Evolutionary conservation across 2,329 filamentous ascomycete genomes (phyloP).

Genomic region (Sarocladium strictum): DNA sequence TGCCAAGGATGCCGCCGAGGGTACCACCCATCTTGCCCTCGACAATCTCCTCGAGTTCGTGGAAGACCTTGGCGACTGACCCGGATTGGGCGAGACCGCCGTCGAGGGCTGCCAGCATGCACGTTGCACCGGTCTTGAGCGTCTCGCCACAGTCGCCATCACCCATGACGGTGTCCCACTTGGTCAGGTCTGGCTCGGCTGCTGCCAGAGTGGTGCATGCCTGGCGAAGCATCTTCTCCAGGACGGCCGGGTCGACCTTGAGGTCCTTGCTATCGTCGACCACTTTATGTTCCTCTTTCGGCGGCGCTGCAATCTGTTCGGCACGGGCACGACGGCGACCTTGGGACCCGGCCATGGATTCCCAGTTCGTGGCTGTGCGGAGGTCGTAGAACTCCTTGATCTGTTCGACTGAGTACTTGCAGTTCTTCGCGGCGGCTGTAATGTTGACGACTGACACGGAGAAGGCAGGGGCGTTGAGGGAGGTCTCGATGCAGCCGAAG

Average conservation of each 20-base stretch:
- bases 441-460: slow-evolving; percentile 61
- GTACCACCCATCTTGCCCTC: slow-evolving; percentile 50
- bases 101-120: slow-evolving; percentile 41
- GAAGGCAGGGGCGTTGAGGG: slow-evolving; percentile 66
- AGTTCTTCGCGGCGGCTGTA: slow-evolving; percentile 37
- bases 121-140: slow-evolving; percentile 45
- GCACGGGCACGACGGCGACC: slow-evolving; percentile 26
- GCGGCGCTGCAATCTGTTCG: slow-evolving; percentile 36
- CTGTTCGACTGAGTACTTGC: slow-evolving; percentile 40
- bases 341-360: slow-evolving; percentile 44
- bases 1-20: slow-evolving; percentile 46
- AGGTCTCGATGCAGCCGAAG: slow-evolving; percentile 63
- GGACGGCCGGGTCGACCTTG: slow-evolving; percentile 42
- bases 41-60: slow-evolving; percentile 47
- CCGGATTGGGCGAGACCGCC: slow-evolving; percentile 32
- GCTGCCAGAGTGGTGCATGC: slow-evolving; percentile 47
- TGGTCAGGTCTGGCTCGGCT: slow-evolving; percentile 57
- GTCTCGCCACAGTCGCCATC: slow-evolving; percentile 46
- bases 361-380: slow-evolving; percentile 52
- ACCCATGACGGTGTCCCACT: slow-evolving; percentile 29
- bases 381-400: slow-evolving; percentile 61
- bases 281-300: slow-evolving; percentile 26
- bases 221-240: slow-evolving; percentile 50
- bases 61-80: slow-evolving; percentile 41
- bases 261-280: slow-evolving; percentile 35